Evolutionary conservation across 2,329 filamentous ascomycete genomes (phyloP).

Genomic region (Thielaviopsis euricoi): DNA sequence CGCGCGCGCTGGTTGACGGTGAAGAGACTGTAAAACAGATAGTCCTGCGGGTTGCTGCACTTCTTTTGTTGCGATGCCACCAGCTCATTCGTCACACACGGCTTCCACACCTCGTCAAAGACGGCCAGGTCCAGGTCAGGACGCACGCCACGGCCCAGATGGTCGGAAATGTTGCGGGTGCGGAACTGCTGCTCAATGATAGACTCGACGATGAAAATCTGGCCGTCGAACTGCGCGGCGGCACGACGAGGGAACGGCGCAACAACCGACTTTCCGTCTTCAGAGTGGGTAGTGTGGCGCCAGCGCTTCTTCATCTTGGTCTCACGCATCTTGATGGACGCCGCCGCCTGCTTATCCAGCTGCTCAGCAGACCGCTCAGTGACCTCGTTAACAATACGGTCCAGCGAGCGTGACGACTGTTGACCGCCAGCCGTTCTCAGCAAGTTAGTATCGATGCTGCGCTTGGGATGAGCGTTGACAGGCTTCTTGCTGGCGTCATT

Average conservation of each 20-base stretch:
- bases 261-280: slow-evolving; percentile 16
- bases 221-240: slow-evolving; percentile 25
- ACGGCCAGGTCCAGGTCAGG: slow-evolving; percentile 18
- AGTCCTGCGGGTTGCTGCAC: slow-evolving; percentile 28
- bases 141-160: slow-evolving; percentile 25
- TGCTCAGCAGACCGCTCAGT: neutral
- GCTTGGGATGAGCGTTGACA: neutral
- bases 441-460: neutral
- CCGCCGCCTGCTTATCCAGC: slow-evolving; percentile 7
- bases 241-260: slow-evolving; percentile 23
- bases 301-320: slow-evolving; percentile 11
- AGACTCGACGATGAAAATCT: slow-evolving; percentile 24
- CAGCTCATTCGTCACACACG: slow-evolving; percentile 22
- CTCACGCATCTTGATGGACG: slow-evolving; percentile 13
- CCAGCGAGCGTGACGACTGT: neutral
- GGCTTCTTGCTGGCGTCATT: neutral
- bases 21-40: slow-evolving; percentile 37
- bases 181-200: slow-evolving; percentile 33
- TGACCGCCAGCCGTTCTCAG: neutral
- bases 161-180: slow-evolving; percentile 24
- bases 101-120: slow-evolving; percentile 26
- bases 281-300: slow-evolving; percentile 10
- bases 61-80: slow-evolving; percentile 12
- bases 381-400: neutral
- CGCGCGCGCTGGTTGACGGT: slow-evolving; percentile 20